These are phyloP conservation scores for Capronia epimyces DNA, from an alignment of 2,329 filamentous ascomycete genomes.

Conservation along the genomic window DNA sequence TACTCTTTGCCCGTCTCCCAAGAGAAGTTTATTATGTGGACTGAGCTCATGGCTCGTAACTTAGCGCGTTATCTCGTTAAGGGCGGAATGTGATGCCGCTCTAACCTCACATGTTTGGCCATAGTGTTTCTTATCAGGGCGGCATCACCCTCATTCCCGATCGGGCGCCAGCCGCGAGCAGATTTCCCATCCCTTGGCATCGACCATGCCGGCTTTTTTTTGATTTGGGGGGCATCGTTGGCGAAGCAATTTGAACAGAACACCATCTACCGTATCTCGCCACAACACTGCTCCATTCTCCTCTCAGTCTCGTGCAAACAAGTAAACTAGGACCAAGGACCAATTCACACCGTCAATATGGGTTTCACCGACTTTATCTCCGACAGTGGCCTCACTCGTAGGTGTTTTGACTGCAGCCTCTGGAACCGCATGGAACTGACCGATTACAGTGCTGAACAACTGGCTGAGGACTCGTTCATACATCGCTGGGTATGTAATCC, in stretches of 20 bases:
- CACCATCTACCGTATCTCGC: background rate
- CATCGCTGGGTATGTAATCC: conserved; percentile 67
- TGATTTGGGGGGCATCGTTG: background rate
- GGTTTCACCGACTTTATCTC: conserved; percentile 62
- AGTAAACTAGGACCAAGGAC: background rate
- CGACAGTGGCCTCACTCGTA: conserved; percentile 58
- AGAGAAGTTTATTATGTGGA: no score
- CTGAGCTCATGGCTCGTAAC: no score
- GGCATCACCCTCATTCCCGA: conserved; percentile 48
- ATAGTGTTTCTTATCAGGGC: no score
- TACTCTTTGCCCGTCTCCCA: no score
- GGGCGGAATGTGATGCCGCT: no score
- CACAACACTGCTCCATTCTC: background rate
- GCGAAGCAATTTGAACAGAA: background rate
- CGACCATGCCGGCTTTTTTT: background rate
- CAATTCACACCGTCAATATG: conserved; percentile 40
- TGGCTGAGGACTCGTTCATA: conserved; percentile 73
- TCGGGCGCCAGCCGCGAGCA: no score
- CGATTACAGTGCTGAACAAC: conserved; percentile 59
- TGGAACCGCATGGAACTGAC: conserved; percentile 16
- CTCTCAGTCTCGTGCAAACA: background rate
- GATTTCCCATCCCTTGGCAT: background rate
- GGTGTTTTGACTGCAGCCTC: conserved; percentile 31
- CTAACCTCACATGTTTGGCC: no score
- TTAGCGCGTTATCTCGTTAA: no score